Conservation (phyloP, 352 stramenopile genomes). For the Aphanomyces astaci region DNA sequence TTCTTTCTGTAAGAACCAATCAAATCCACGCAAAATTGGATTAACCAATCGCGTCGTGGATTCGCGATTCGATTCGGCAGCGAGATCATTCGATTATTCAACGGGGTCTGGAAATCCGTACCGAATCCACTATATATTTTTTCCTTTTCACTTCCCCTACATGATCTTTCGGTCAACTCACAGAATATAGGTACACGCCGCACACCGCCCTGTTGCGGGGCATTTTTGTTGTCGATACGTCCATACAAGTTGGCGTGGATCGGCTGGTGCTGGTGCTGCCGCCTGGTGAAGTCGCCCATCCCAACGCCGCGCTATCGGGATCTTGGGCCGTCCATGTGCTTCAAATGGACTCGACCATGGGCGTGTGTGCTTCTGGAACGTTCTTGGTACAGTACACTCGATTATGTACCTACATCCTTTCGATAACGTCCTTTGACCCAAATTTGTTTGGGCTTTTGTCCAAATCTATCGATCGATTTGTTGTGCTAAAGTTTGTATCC, state of each 20-base stretch:
- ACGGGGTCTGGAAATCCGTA: too few relatives aligned
- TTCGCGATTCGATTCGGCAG: too few relatives aligned
- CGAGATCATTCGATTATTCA: too few relatives aligned
- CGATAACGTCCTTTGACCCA: too few relatives aligned
- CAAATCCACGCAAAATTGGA: too few relatives aligned
- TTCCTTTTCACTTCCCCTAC: neutral
- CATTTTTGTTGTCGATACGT: conserved; percentile 44
- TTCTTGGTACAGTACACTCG: too few relatives aligned
- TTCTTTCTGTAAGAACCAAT: too few relatives aligned
- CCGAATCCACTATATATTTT: conserved; percentile 8
- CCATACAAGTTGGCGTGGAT: conserved; percentile 35
- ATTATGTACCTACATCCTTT: too few relatives aligned
- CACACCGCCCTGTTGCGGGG: conserved; percentile 35
- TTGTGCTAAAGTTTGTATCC: too few relatives aligned
- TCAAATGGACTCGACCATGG: conserved; percentile 56
- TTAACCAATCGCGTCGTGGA: too few relatives aligned
- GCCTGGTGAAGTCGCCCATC: conserved; percentile 46
- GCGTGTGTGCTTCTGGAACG: conserved; percentile 48
- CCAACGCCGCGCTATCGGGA: conserved; percentile 26
- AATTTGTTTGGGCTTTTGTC: too few relatives aligned
- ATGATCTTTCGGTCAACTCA: conserved; percentile 5
- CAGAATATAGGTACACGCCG: neutral
- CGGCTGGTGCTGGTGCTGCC: conserved; percentile 63
- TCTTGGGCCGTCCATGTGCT: conserved; percentile 60
- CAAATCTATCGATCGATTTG: too few relatives aligned